Conservation (phyloP, 495 filamentous ascomycete species). For the Hypoxylon cercidicola region DNA sequence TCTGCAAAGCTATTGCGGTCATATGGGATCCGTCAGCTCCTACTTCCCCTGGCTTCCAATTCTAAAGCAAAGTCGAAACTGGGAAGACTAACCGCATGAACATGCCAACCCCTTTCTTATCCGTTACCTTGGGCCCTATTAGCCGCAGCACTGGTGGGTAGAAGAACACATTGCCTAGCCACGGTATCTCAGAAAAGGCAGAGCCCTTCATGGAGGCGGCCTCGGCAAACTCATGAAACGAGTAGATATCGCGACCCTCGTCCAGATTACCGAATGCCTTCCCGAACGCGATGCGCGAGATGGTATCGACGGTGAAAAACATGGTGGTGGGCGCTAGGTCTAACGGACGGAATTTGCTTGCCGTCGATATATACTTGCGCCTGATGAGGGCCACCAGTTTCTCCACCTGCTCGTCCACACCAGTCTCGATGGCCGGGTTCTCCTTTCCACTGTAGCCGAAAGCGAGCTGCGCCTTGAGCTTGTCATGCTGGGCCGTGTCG, state of each 20-base stretch:
- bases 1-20: no score
- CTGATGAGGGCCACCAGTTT: constrained; percentile 55
- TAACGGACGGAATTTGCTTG: constrained; percentile 47
- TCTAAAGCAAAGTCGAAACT: no score
- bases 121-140: no score
- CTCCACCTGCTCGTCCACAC: constrained; percentile 53
- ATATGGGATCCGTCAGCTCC: no score
- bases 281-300: constrained; percentile 51
- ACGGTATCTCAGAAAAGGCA: no score
- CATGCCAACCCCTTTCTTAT: no score
- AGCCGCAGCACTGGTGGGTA: no score
- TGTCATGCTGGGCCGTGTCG: constrained; percentile 3
- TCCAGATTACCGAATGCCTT: constrained; percentile 49
- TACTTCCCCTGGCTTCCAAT: no score
- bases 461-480: background rate
- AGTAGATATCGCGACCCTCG: constrained; percentile 42
- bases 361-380: constrained; percentile 55
- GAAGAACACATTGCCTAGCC: no score
- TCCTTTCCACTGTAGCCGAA: background rate
- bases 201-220: no score
- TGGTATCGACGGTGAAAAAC: constrained; percentile 56
- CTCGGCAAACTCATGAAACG: no score
- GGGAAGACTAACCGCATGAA: no score
- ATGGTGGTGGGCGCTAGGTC: constrained; percentile 56
- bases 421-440: constrained; percentile 3